Conservation (phyloP, 2,329 filamentous ascomycete genomes). For the Ascochyta rabiei region DNA sequence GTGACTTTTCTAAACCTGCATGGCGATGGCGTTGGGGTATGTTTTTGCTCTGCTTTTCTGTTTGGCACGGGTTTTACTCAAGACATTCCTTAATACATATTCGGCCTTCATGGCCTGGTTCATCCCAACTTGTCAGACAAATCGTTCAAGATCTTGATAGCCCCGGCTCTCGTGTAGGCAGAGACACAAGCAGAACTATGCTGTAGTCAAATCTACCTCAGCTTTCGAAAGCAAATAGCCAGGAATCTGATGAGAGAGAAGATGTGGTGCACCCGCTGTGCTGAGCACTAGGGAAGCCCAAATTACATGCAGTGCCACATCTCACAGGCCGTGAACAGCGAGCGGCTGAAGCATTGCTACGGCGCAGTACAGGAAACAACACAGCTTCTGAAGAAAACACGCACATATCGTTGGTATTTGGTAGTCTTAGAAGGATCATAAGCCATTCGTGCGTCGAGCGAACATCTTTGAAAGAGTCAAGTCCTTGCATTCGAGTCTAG, state of each 20-base stretch:
- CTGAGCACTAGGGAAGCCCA: neutral
- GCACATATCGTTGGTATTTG: too few relatives aligned
- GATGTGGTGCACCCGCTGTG: neutral
- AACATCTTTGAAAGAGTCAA: too few relatives aligned
- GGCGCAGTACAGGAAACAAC: neutral
- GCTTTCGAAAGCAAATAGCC: too few relatives aligned
- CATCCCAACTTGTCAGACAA: neutral
- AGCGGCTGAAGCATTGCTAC: slow-evolving; percentile 7
- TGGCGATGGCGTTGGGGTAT: slow-evolving; percentile 1
- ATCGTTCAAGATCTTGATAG: neutral
- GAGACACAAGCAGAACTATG: too few relatives aligned
- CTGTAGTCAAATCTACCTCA: too few relatives aligned
- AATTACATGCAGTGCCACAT: neutral
- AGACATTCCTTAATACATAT: neutral
- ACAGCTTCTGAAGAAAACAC: neutral
- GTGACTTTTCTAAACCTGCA: neutral
- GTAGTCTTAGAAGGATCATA: too few relatives aligned
- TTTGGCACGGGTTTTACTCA: neutral
- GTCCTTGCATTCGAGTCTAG: too few relatives aligned
- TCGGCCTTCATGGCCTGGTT: neutral
- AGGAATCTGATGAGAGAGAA: neutral
- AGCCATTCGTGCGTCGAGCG: too few relatives aligned
- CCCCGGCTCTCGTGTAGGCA: too few relatives aligned
- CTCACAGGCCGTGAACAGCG: neutral
- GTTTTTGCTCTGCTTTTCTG: neutral